Percentiles rank a stretch among this genome's conserved stretches.
These are phyloP conservation scores for Aphanomyces invadans DNA, from an alignment of 352 stramenopile species.

Conservation along the genomic window DNA sequence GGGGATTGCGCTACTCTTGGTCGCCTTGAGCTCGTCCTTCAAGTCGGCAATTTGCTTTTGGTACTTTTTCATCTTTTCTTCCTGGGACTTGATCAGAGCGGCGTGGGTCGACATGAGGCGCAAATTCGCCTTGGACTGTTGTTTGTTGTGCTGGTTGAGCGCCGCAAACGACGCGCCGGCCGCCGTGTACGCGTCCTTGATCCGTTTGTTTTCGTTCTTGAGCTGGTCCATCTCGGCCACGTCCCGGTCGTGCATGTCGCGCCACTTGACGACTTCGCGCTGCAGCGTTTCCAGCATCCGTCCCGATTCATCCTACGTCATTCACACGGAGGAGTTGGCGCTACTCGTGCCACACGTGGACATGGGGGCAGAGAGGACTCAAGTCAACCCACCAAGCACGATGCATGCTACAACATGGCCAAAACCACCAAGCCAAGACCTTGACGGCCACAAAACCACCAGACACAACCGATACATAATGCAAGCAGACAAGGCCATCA, in stretches of 20 bases:
- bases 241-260: conserved; percentile 55
- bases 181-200: conserved; percentile 90
- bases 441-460: too few relatives aligned
- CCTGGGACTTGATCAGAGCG: conserved; percentile 77
- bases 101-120: conserved; percentile 83
- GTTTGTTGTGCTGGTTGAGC: conserved; percentile 91
- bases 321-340: too few relatives aligned
- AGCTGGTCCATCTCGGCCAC: conserved; percentile 73
- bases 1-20: not conserved
- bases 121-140: conserved; percentile 89
- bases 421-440: too few relatives aligned
- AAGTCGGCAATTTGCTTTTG: conserved; percentile 76
- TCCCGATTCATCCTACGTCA: conserved; percentile 53
- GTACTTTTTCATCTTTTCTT: conserved; percentile 88
- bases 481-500: too few relatives aligned
- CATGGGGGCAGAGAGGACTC: too few relatives aligned
- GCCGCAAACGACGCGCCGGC: conserved; percentile 87
- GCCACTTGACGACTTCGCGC: conserved; percentile 67
- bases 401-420: too few relatives aligned
- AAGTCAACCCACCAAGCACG: too few relatives aligned
- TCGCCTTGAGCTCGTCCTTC: conserved; percentile 69
- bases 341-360: too few relatives aligned
- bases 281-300: conserved; percentile 79
- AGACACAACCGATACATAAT: too few relatives aligned
- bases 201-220: conserved; percentile 82